These are phyloP conservation scores for Porcisia deanei DNA, from an alignment of 208 protist species.

Conservation along the genomic window DNA sequence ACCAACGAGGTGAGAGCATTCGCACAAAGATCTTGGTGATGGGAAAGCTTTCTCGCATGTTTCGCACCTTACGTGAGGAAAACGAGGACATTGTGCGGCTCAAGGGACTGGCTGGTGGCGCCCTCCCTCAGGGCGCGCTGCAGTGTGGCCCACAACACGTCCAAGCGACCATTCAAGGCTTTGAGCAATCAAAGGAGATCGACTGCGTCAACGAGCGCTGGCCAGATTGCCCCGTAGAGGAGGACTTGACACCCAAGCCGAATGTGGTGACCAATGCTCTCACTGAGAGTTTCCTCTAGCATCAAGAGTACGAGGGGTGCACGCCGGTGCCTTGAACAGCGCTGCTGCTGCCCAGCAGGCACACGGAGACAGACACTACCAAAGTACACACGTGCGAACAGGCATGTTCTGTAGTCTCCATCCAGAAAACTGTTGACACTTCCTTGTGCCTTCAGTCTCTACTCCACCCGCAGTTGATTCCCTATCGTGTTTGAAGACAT, in stretches of 20 bases:
- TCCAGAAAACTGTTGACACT: background rate
- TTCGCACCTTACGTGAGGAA: slow-evolving; percentile 53
- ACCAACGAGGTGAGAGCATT: slow-evolving; percentile 46
- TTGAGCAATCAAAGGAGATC: slow-evolving; percentile 60
- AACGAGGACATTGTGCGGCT: slow-evolving; percentile 66
- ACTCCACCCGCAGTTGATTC: background rate
- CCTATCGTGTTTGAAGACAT: background rate
- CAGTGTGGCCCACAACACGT: slow-evolving; percentile 57
- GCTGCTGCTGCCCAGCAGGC: background rate
- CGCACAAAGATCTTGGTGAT: slow-evolving; percentile 68
- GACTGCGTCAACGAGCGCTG: slow-evolving; percentile 75
- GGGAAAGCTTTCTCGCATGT: slow-evolving; percentile 56
- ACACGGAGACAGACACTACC: background rate
- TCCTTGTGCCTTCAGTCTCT: background rate
- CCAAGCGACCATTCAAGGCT: slow-evolving; percentile 49
- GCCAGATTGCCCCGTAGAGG: slow-evolving; percentile 32
- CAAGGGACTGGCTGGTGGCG: slow-evolving; percentile 63
- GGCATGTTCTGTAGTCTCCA: background rate
- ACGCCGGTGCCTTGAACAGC: background rate
- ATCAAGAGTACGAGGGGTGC: background rate
- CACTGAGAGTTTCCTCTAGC: background rate
- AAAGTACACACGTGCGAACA: background rate
- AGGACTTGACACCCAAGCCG: background rate
- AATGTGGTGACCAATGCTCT: background rate
- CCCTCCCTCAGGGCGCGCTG: slow-evolving; percentile 65